Percentiles rank a stretch among this genome's conserved stretches.
Evolutionary conservation across 1,139 yeast species (phyloP).

Genomic region (Protomyces lactucae-debilis): DNA sequence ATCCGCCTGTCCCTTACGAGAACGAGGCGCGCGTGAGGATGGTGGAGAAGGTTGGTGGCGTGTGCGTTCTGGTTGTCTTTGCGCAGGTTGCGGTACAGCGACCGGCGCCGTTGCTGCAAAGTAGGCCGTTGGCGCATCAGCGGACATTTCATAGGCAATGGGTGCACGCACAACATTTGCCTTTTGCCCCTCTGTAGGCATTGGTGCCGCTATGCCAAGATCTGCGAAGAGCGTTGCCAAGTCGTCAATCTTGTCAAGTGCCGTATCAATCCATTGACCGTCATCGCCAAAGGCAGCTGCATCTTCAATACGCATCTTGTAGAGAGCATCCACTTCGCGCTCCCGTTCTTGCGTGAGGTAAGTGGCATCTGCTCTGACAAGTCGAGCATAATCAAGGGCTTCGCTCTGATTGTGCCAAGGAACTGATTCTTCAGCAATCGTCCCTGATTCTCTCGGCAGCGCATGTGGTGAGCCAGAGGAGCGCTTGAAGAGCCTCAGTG

Average conservation of each 20-base stretch:
- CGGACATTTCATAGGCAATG: not conserved
- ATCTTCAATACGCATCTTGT: constrained; percentile 52
- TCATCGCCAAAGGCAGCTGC: constrained; percentile 54
- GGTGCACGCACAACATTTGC: not conserved
- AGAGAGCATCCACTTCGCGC: constrained; percentile 52
- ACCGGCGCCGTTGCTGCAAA: not conserved
- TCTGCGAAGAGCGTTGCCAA: constrained; percentile 25
- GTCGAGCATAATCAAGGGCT: constrained; percentile 49
- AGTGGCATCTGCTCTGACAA: constrained; percentile 58
- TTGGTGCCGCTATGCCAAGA: constrained; percentile 28
- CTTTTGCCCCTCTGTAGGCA: not conserved
- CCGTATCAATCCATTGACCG: constrained; percentile 53
- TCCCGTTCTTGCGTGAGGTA: constrained; percentile 54
- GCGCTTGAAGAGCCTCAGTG: constrained; percentile 66
- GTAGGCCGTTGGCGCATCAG: not conserved
- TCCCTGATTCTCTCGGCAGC: constrained; percentile 48
- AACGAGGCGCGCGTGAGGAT: not conserved
- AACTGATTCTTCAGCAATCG: constrained; percentile 31
- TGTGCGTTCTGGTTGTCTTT: not conserved
- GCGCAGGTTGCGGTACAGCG: not conserved
- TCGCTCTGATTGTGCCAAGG: constrained; percentile 40
- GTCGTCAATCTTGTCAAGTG: constrained; percentile 41
- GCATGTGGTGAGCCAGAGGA: constrained; percentile 58
- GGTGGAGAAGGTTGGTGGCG: not conserved
- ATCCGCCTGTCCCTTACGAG: constrained; percentile 3